These are phyloP conservation scores for Barnettozyma wickerhamii DNA, from an alignment of 805 yeast genomes.

Conservation along the genomic window DNA sequence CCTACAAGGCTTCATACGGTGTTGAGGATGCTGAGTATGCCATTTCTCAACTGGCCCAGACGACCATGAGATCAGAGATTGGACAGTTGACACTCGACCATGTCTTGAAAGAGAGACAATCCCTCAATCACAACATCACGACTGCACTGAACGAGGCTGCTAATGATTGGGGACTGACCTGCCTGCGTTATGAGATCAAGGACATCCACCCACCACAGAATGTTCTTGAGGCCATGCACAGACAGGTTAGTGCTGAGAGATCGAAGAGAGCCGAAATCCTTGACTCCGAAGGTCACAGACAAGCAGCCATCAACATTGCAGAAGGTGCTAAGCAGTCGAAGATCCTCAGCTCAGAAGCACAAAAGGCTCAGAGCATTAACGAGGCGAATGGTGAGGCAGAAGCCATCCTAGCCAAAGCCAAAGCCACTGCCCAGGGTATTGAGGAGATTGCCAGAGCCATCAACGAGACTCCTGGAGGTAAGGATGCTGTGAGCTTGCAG, in stretches of 20 bases:
- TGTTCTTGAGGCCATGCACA: conserved; percentile 86
- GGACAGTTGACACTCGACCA: conserved; percentile 79
- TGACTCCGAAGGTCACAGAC: conserved; percentile 82
- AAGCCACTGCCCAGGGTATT: conserved; percentile 73
- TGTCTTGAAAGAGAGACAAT: conserved; percentile 72
- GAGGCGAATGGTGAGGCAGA: conserved; percentile 73
- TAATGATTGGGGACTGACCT: conserved; percentile 77
- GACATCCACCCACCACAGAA: conserved; percentile 86
- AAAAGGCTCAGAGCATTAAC: conserved; percentile 56
- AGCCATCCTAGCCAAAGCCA: conserved; percentile 58
- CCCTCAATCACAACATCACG: conserved; percentile 68
- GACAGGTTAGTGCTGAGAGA: conserved; percentile 84
- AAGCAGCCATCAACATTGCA: conserved; percentile 74
- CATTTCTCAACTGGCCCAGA: conserved; percentile 79
- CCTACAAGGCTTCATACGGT: conserved; percentile 83
- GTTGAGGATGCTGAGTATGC: conserved; percentile 88
- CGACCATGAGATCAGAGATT: conserved; percentile 87
- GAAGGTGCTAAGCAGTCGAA: conserved; percentile 74
- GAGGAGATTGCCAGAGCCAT: conserved; percentile 63
- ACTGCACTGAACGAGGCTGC: conserved; percentile 82
- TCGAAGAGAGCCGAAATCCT: conserved; percentile 83
- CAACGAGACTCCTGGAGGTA: conserved; percentile 61
- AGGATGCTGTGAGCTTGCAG: conserved; percentile 71
- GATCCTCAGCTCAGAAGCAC: conserved; percentile 74
- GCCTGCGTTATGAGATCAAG: conserved; percentile 80